Percentiles rank a stretch among this genome's conserved stretches.
phyloP scores from a whole-genome alignment of 208 protist species.

The Leptomonas pyrrhocoris region DNA sequence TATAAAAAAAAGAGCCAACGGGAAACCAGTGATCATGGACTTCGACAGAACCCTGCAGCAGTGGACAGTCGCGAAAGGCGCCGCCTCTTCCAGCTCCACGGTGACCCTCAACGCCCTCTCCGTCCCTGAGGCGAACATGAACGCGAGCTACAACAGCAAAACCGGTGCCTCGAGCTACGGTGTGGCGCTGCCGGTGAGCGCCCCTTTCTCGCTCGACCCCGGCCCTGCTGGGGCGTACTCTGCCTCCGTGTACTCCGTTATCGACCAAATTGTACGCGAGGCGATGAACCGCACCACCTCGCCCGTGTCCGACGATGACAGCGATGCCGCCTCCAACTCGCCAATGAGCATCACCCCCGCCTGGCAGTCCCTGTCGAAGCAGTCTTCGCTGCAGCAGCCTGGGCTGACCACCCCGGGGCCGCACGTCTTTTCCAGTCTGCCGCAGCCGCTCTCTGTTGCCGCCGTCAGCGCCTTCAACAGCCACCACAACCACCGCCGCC shows the following conservation, averaged over 20 bases:
- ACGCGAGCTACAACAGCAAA: constrained; percentile 14
- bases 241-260: constrained; percentile 1
- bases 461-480: neutral
- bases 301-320: constrained; percentile 4
- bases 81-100: neutral
- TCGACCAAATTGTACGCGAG: constrained; percentile 8
- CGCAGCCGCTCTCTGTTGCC: constrained; percentile 9
- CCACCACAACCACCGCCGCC: neutral
- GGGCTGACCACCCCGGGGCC: neutral
- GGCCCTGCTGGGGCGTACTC: constrained; percentile 1
- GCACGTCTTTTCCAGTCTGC: neutral
- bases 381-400: neutral
- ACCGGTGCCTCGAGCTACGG: neutral
- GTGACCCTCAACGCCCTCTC: constrained; percentile 5
- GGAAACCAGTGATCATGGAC: neutral
- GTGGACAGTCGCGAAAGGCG: neutral
- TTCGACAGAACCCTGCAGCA: neutral
- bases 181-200: neutral
- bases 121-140: constrained; percentile 1
- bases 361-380: constrained; percentile 9
- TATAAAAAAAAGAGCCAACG: no score
- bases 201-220: constrained; percentile 10
- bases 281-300: constrained; percentile 1
- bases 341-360: constrained; percentile 11
- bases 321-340: neutral